Base-by-base conservation (phyloP, 768 basidiomycete species). In the Hemileccinum impolitum region DNA sequence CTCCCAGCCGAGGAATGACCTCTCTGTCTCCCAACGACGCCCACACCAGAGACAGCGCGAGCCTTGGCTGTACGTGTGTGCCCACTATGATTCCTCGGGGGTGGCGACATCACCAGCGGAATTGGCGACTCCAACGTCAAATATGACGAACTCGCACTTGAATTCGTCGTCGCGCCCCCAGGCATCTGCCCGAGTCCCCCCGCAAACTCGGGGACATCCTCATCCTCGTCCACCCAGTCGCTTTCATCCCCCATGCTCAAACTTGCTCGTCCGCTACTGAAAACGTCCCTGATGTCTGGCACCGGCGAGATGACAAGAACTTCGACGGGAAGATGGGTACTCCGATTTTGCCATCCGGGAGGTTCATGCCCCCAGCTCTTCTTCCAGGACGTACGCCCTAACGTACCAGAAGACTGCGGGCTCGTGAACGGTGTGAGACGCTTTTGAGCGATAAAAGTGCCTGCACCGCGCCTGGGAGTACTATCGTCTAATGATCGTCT, bases 201-300 rank as follows among this genome's bases (percentile, higher is more conserved):
- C 13, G 81, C 84, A 69, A 89, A 91, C 21, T 79, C 73, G 8
- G 82, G 70, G 17, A 68, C 67, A 57, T 90, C 87, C 7, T 91
- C 90, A 36, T 93, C 90, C 57, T 90, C 87, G 58, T 92, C 90
- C 13, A 90, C 85, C 90, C 90, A 92, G 54, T 91, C 89, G 39
- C 84, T 85, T 57, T 92, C 90, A 58, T 90, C 90, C 8, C 86
- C 85, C 43, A 76, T 64, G 56, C 59, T 79, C 37, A 79, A 54
- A 35, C 84, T 78, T 52, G 74, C 76, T 52, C 85, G 65, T 15
- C 85, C 82, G 4, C 25, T 59, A 32, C 85, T 81, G 52, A 93
- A 90, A 23, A 93, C 90, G 55, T 93, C 90, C 34, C 90, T 76
- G 23, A 93, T 77, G 56, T 73, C 60, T 31, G 57, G 52, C 43